Conservation (phyloP, 2,329 filamentous ascomycete genomes). For the Leptographium wingfieldii region DNA sequence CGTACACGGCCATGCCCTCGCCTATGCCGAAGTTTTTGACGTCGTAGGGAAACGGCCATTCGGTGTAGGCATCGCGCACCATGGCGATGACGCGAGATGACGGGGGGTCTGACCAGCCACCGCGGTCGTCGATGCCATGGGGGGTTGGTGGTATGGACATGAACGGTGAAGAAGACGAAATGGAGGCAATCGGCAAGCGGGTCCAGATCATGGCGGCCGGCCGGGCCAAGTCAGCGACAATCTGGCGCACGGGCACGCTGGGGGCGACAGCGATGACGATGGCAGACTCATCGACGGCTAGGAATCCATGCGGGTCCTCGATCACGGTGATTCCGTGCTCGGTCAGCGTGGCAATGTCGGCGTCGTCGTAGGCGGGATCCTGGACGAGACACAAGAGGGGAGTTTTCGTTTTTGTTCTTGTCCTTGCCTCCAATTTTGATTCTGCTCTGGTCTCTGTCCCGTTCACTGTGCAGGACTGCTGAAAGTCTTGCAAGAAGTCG, state of each 20-base stretch:
- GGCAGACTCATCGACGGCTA: slow-evolving; percentile 18
- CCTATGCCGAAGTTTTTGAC: slow-evolving; percentile 7
- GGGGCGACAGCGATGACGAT: slow-evolving; percentile 18
- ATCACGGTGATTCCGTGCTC: slow-evolving; percentile 16
- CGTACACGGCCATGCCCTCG: slow-evolving; percentile 9
- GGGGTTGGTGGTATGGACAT: too few relatives aligned
- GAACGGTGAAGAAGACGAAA: not conserved
- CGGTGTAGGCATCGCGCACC: slow-evolving; percentile 7
- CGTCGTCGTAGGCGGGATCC: slow-evolving; percentile 15
- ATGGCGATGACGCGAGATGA: slow-evolving; percentile 11
- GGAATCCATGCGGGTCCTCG: slow-evolving; percentile 19
- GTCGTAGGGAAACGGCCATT: slow-evolving; percentile 8
- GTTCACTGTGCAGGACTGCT: not conserved
- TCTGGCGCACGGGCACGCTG: slow-evolving; percentile 19
- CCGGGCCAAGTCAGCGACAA: slow-evolving; percentile 20
- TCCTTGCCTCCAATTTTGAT: too few relatives aligned
- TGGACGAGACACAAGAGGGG: slow-evolving; percentile 14
- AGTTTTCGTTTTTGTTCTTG: too few relatives aligned
- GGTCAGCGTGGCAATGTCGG: slow-evolving; percentile 14
- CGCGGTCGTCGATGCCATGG: not conserved
- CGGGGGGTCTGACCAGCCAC: slow-evolving; percentile 9
- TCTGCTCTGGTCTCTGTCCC: not conserved
- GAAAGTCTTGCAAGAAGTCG: slow-evolving; percentile 8
- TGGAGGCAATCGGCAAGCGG: not conserved
- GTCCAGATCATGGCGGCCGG: slow-evolving; percentile 20